Evolutionary conservation across 192 early-diverging fungal species (phyloP), one percentile per base, ranked within the genome.

Genomic region (Umbelopsis sp.): DNA sequence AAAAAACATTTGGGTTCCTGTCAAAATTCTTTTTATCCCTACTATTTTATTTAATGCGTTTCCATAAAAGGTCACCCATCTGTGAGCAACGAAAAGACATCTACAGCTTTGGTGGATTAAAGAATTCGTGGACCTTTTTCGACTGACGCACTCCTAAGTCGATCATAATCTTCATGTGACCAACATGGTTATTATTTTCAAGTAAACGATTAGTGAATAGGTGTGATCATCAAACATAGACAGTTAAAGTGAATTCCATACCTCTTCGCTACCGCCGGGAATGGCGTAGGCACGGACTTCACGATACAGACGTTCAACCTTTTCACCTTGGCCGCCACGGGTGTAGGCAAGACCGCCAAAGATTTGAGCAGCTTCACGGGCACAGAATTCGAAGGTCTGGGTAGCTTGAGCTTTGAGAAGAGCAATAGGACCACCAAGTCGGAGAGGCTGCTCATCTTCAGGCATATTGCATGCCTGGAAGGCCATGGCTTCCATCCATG

Each of bases 321-420:
- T 88, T 76, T 88, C 89, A 50, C 83, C 89, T 66, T 90, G 89
- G 26, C 88, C 77, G 50, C 94, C 94, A 53, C 92, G 86, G n/a
- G 88, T 85, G 66, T 95, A 96, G 0, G 89, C 74, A 31, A 96
- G 68, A 38, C 94, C 94, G 69, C 94, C 94, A 86, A 95, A 94
- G 73, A 96, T 95, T 79, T 95, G 94, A n/a, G 91, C 84, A 9
- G 94, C 94, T 81, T 96, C 94, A 62, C 94, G 87, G 26, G 93
- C 93, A 75, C 92, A 94, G 77, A 76, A 96, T 74, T 96, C 94
- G 72, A 96, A 89, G 7, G 93, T 96, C 72, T 92, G 93, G 4
- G 94, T 94, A 3, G 88, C 59, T 72, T 95, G 92, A 16, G 92
- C 93, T 81, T 96, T 96, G 71, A 92, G 82, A 44, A 96, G 77